These are phyloP conservation scores for Hepatocystis sp. DNA, from an alignment of 169 alveolate species.

Conservation along the genomic window DNA sequence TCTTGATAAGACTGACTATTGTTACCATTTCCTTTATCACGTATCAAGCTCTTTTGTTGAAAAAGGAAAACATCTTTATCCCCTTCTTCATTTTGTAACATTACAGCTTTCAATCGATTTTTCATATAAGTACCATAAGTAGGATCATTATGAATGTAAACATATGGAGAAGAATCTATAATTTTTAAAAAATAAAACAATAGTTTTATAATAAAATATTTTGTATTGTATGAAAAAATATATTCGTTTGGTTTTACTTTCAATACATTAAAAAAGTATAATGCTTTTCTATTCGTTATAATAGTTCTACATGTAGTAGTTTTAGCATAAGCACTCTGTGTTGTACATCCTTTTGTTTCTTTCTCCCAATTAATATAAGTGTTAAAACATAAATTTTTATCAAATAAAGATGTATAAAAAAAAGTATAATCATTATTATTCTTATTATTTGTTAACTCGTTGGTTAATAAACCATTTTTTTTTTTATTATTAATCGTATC, in stretches of 20 bases:
- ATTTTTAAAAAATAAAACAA: conserved; percentile 34
- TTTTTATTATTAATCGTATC: background rate
- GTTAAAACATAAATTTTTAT: conserved; percentile 10
- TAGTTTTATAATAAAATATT: conserved; percentile 41
- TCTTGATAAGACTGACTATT: too few species aligned
- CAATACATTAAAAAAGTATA: conserved; percentile 53
- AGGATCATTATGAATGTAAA: conserved; percentile 51
- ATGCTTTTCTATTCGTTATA: conserved; percentile 11
- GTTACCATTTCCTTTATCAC: too few species aligned
- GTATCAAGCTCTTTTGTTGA: too few species aligned
- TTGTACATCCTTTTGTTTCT: background rate
- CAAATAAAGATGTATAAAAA: conserved; percentile 58
- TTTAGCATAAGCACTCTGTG: background rate
- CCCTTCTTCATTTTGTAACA: too few species aligned
- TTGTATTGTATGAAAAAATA: conserved; percentile 42
- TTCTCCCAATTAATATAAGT: conserved; percentile 29
- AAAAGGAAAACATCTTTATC: too few species aligned
- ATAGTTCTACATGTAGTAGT: too few species aligned
- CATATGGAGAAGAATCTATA: conserved; percentile 11
- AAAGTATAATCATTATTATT: background rate
- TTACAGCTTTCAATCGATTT: conserved; percentile 31
- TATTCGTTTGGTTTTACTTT: conserved; percentile 21
- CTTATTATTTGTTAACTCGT: conserved; percentile 7
- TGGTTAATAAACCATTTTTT: conserved; percentile 48
- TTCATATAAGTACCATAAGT: conserved; percentile 30